These are phyloP conservation scores for Cystobasidium pallidum DNA, from an alignment of 1,284 basidiomycete species.

Conservation along the genomic window DNA sequence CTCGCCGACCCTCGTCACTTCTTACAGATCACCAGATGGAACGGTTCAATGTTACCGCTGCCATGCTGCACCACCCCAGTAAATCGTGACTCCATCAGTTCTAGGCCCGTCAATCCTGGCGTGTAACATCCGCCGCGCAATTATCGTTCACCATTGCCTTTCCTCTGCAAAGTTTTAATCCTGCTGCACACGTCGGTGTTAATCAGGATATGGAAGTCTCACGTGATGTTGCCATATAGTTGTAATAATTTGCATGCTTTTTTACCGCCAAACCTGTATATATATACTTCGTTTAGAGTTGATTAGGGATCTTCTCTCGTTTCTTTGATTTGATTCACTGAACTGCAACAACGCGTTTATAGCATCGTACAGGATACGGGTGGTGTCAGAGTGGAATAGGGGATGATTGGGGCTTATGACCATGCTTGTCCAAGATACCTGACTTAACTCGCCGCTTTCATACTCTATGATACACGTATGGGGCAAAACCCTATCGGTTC, in stretches of 20 bases:
- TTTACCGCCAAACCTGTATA: too few species aligned
- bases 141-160: neutral
- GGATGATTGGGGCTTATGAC: too few species aligned
- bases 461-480: neutral
- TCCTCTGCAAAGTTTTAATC: neutral
- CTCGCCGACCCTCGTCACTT: neutral
- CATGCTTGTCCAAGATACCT: too few species aligned
- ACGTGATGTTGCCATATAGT: too few species aligned
- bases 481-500: neutral
- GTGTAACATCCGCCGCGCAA: too few species aligned
- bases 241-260: too few species aligned
- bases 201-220: too few species aligned
- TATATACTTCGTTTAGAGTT: too few species aligned
- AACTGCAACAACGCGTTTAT: neutral
- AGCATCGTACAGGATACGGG: too few species aligned
- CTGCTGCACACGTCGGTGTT: neutral
- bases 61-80: constrained; percentile 1
- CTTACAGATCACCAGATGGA: constrained; percentile 7
- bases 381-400: too few species aligned
- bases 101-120: too few species aligned
- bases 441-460: neutral
- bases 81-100: neutral
- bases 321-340: neutral
- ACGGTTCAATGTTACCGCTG: constrained; percentile 22
- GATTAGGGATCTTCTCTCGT: too few species aligned